Conservation (phyloP, 2,329 filamentous ascomycete species). For the Grosmannia penicillata region DNA sequence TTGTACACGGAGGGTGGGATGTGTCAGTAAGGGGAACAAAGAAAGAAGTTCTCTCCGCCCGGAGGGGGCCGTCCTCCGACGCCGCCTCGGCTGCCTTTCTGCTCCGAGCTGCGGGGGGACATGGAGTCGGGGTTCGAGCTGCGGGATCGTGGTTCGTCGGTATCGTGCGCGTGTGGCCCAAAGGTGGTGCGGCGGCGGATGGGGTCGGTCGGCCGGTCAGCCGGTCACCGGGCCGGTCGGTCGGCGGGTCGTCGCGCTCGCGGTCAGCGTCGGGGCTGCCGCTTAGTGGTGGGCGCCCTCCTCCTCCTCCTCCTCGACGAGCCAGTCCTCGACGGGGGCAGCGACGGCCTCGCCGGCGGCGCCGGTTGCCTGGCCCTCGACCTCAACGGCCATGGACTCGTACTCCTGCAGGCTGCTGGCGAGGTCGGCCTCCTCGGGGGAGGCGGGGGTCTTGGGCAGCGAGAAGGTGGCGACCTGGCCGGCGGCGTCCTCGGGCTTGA, state of each 20-base stretch:
- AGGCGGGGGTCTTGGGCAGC: constrained; percentile 65
- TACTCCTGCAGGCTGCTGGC: constrained; percentile 86
- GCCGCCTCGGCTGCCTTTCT: too few species aligned
- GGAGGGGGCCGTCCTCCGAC: too few species aligned
- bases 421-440: constrained; percentile 88
- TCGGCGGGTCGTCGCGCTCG: neutral
- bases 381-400: constrained; percentile 84
- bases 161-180: too few species aligned
- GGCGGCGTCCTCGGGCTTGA: constrained; percentile 78
- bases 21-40: too few species aligned
- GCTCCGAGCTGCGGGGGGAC: too few species aligned
- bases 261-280: too few species aligned
- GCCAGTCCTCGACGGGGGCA: constrained; percentile 55
- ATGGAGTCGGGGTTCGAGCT: too few species aligned
- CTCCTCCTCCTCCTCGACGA: constrained; percentile 63
- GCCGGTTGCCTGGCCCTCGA: constrained; percentile 66
- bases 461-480: constrained; percentile 83
- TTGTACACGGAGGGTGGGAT: too few species aligned
- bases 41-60: too few species aligned
- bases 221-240: neutral
- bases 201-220: too few species aligned
- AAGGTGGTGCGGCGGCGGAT: too few species aligned
- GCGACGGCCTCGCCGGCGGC: constrained; percentile 43
- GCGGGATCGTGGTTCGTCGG: too few species aligned
- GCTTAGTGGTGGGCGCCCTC: constrained; percentile 26